Conservation (phyloP, 148 eudicot species). For the Heliosperma pusillum region DNA sequence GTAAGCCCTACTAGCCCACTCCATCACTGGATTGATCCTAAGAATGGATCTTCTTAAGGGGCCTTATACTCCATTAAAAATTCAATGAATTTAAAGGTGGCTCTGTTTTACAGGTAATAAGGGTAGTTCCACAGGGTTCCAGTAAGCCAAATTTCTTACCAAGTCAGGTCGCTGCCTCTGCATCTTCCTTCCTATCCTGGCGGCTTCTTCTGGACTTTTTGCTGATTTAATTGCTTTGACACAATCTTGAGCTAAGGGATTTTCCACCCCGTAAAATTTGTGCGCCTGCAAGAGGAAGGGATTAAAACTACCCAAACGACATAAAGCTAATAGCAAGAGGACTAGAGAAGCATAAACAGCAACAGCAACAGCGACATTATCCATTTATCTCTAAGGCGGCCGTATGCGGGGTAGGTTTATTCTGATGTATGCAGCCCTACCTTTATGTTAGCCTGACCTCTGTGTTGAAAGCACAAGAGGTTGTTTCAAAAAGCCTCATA, state of each 20-base stretch:
- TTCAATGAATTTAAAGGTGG: not conserved
- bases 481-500: not conserved
- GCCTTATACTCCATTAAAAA: not conserved
- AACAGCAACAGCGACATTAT: not conserved
- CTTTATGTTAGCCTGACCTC: not conserved
- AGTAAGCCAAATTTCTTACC: conserved; percentile 39
- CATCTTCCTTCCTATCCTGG: conserved; percentile 75
- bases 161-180: conserved; percentile 77
- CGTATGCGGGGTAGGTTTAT: not conserved
- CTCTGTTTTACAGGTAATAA: not conserved
- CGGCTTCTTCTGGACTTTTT: conserved; percentile 98
- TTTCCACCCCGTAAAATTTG: conserved; percentile 70
- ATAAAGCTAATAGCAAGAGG: not conserved
- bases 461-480: not conserved
- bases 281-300: conserved; percentile 50
- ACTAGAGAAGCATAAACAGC: not conserved
- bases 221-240: conserved; percentile 62
- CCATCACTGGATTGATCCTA: too few species aligned
- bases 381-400: not conserved
- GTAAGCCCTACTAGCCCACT: too few species aligned
- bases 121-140: not conserved
- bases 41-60: not conserved
- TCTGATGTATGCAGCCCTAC: not conserved
- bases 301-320: not conserved
- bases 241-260: conserved; percentile 58